Evolutionary conservation across 2,329 filamentous ascomycete species (phyloP).

Genomic region (Xylogone sp.): DNA sequence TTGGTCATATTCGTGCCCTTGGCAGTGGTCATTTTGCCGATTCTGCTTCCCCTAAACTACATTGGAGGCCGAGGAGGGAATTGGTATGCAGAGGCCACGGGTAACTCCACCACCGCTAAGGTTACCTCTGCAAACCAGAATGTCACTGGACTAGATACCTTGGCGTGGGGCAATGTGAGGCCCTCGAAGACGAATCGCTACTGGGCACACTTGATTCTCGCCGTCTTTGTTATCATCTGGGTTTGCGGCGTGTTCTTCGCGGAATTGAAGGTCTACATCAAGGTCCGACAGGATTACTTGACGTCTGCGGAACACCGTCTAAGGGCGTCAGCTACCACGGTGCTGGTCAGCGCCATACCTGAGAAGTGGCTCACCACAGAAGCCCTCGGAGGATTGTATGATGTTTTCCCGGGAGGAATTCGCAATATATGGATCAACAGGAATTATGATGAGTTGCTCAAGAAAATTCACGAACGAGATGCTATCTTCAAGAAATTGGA

Average conservation of each 20-base stretch:
- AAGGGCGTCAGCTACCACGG: conserved; percentile 89
- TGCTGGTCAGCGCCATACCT: conserved; percentile 88
- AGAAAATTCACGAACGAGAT: conserved; percentile 77
- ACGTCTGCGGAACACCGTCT: conserved; percentile 94
- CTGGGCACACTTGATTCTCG: conserved; percentile 81
- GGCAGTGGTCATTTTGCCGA: conserved; percentile 72
- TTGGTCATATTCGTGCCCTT: conserved; percentile 91
- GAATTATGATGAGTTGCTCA: conserved; percentile 76
- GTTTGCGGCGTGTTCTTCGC: conserved; percentile 84
- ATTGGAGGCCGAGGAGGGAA: conserved; percentile 59
- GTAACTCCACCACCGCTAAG: conserved; percentile 33
- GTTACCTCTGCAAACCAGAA: conserved; percentile 27
- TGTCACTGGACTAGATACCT: conserved; percentile 65
- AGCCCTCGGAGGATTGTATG: conserved; percentile 78
- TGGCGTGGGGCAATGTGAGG: conserved; percentile 86
- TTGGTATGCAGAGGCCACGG: conserved; percentile 27
- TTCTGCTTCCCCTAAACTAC: conserved; percentile 82
- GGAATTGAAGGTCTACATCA: conserved; percentile 84
- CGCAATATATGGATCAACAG: conserved; percentile 96
- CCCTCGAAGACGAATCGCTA: conserved; percentile 63
- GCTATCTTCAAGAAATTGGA: conserved; percentile 71
- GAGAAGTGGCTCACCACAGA: conserved; percentile 85
- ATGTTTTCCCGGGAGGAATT: conserved; percentile 93
- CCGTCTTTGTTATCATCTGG: conserved; percentile 73
- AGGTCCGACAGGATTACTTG: conserved; percentile 88